A percentile compares a stretch with the other conserved stretches of the same genome.
Conservation (phyloP, 2,329 filamentous ascomycete genomes). For the Fusarium sp. region DNA sequence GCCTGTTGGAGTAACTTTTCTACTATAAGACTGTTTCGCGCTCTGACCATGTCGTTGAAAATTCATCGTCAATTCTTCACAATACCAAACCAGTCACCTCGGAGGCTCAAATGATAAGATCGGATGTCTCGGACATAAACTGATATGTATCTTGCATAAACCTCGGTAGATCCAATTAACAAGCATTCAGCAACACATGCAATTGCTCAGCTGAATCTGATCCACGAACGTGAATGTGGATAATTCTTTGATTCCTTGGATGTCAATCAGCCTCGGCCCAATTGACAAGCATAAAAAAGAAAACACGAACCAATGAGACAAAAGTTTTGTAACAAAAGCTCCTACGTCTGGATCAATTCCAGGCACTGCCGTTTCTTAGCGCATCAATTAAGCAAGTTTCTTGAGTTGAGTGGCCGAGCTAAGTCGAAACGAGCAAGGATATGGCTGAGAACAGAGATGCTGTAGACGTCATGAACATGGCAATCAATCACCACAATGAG, state of each 20-base stretch:
- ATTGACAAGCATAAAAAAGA: not conserved
- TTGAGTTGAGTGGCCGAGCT: constrained; percentile 21
- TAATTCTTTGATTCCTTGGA: constrained; percentile 1
- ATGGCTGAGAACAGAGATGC: not conserved
- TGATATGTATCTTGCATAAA: not conserved
- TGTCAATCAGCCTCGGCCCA: not conserved
- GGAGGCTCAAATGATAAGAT: not conserved
- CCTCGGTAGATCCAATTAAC: constrained; percentile 7
- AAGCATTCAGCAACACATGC: constrained; percentile 2
- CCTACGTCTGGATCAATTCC: constrained; percentile 5
- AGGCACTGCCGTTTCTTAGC: constrained; percentile 29
- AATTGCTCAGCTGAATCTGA: not conserved
- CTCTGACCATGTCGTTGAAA: not conserved
- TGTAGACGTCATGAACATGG: constrained; percentile 5
- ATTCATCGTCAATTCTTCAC: not conserved
- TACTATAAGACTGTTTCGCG: fast-evolving
- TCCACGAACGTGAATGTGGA: constrained; percentile 5
- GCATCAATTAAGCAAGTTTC: not conserved
- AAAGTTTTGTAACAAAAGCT: not conserved
- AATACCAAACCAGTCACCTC: not conserved
- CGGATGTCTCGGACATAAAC: not conserved
- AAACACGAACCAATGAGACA: not conserved
- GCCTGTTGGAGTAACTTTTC: fast-evolving
- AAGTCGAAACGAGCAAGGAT: constrained; percentile 10
- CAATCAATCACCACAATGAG: not conserved